phyloP scores from a whole-genome alignment of 2,329 filamentous ascomycete genomes.

The Aspergillus fructus region DNA sequence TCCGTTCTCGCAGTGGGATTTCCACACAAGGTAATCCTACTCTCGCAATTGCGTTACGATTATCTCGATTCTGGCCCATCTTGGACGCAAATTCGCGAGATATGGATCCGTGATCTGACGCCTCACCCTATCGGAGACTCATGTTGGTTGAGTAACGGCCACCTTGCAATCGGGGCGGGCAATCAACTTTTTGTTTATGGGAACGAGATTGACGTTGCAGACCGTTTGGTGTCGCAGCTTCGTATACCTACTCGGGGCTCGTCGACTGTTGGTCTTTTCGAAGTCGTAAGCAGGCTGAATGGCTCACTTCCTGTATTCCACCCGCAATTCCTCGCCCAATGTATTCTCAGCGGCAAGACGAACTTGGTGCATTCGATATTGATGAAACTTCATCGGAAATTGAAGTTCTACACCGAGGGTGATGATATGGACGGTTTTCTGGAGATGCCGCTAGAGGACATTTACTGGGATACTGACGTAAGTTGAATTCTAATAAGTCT shows the following conservation, averaged over 20 bases:
- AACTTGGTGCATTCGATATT: slow-evolving; percentile 70
- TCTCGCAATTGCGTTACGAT: slow-evolving; percentile 87
- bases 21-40: slow-evolving; percentile 75
- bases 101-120: slow-evolving; percentile 76
- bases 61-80: slow-evolving; percentile 86
- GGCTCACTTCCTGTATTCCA: slow-evolving; percentile 88
- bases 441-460: slow-evolving; percentile 53
- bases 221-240: slow-evolving; percentile 59
- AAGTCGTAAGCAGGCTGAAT: slow-evolving; percentile 79
- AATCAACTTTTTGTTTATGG: slow-evolving; percentile 89
- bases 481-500: slow-evolving; percentile 11
- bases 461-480: slow-evolving; percentile 50
- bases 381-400: slow-evolving; percentile 66
- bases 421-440: slow-evolving; percentile 78
- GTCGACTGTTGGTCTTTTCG: slow-evolving; percentile 69
- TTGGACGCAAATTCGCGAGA: slow-evolving; percentile 81
- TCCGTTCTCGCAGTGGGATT: slow-evolving; percentile 92
- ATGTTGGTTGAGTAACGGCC: slow-evolving; percentile 82
- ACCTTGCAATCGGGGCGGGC: slow-evolving; percentile 82
- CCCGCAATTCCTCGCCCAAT: slow-evolving; percentile 85
- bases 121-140: slow-evolving; percentile 91
- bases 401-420: slow-evolving; percentile 82
- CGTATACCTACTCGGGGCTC: slow-evolving; percentile 49
- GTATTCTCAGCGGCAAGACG: slow-evolving; percentile 77
- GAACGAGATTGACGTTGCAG: slow-evolving; percentile 66